Percentiles rank a stretch among this genome's conserved stretches.
Conservation (phyloP, 495 filamentous ascomycete genomes). For the Xylaria grammica region DNA sequence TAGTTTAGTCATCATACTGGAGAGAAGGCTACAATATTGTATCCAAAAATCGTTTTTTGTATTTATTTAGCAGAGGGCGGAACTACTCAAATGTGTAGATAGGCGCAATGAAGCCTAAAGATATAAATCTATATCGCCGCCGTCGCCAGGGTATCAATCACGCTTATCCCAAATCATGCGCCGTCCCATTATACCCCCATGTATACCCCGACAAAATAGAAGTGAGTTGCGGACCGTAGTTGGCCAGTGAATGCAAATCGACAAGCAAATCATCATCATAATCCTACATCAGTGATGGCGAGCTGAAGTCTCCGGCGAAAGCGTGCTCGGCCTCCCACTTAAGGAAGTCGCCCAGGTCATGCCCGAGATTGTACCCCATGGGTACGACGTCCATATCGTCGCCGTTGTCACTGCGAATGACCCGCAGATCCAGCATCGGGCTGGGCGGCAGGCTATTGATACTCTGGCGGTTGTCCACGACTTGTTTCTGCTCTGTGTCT, state of each 20-base stretch:
- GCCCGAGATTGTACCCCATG: slow-evolving; percentile 61
- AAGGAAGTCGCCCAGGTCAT: slow-evolving; percentile 58
- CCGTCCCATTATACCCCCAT: slow-evolving; percentile 10
- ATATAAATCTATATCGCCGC: neutral
- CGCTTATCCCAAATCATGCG: slow-evolving; percentile 7
- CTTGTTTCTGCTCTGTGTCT: slow-evolving; percentile 20
- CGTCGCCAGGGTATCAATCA: slow-evolving; percentile 5
- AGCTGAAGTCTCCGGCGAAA: slow-evolving; percentile 37
- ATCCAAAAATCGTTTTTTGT: neutral
- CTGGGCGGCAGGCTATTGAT: slow-evolving; percentile 52
- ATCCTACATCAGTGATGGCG: slow-evolving; percentile 19
- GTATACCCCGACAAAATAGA: neutral
- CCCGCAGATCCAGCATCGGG: slow-evolving; percentile 55
- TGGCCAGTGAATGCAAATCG: neutral
- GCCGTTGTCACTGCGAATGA: slow-evolving; percentile 43
- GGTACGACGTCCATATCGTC: slow-evolving; percentile 51
- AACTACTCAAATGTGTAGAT: neutral
- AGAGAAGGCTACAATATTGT: neutral
- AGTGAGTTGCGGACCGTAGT: neutral
- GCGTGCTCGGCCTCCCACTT: slow-evolving; percentile 54
- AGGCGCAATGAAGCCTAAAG: neutral
- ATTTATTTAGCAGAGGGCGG: neutral
- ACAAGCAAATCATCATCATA: slow-evolving; percentile 6
- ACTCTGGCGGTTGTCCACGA: slow-evolving; percentile 34
- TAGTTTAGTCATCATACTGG: neutral